phyloP scores from a whole-genome alignment of 163 green algal genomes.

The Chlamydomonas reinhardtii region DNA sequence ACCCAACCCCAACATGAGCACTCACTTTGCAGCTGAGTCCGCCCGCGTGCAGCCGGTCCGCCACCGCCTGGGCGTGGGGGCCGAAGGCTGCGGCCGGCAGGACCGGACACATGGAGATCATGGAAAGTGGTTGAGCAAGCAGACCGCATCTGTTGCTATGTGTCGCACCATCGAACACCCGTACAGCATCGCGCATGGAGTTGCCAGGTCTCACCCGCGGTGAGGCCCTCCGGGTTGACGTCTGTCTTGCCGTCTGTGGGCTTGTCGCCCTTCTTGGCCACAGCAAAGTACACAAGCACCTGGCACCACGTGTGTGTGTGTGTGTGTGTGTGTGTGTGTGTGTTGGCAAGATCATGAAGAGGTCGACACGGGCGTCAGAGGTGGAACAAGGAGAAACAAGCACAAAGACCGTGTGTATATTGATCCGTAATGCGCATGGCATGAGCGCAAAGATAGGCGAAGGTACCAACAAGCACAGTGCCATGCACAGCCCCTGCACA shows the following conservation, averaged over 20 bases:
- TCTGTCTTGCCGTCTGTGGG: conserved; percentile 97
- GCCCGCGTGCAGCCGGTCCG: conserved; percentile 77
- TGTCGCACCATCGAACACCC: too few relatives aligned
- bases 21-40: conserved; percentile 89
- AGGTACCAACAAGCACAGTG: too few relatives aligned
- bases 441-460: too few relatives aligned
- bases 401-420: too few relatives aligned
- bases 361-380: too few relatives aligned
- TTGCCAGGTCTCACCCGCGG: conserved; percentile 69
- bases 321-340: not conserved
- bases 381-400: too few relatives aligned
- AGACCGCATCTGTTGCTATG: too few relatives aligned
- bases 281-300: conserved; percentile 98
- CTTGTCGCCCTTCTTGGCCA: conserved; percentile 93
- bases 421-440: too few relatives aligned
- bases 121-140: too few relatives aligned
- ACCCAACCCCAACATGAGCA: too few relatives aligned
- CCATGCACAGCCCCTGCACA: not conserved
- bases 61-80: conserved; percentile 87
- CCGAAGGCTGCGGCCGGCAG: conserved; percentile 74
- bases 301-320: conserved; percentile 62
- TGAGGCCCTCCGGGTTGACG: conserved; percentile 96
- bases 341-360: not conserved
- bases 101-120: too few relatives aligned
- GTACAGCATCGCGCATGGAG: too few relatives aligned